Base-by-base conservation (phyloP, 2,329 filamentous ascomycete species). In the Grosmannia serpens region DNA sequence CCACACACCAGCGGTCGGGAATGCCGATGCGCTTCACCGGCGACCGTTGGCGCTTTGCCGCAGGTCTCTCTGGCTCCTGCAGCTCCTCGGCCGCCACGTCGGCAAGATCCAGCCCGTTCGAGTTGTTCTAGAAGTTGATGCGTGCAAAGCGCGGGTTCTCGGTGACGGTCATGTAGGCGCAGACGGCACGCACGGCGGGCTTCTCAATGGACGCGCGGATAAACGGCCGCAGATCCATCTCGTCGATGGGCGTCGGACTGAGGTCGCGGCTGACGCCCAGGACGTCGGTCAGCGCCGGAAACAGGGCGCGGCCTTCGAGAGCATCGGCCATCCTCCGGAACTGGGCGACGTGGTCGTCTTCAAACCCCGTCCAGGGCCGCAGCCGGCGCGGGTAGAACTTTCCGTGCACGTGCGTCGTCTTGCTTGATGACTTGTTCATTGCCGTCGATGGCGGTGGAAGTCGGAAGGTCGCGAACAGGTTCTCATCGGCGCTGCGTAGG, bases 1-100 rank as follows among this genome's bases (percentile, higher is more conserved):
- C 17, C 1, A 56, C 17, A 5, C 41, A 20, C 60, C 60, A 58
- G 20, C 58, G 58, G 50, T 58, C 55, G 50, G 58, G 33, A 20
- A 29, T 31, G 26, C 49, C 49, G 17, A 51, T 51, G 13, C 13
- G 11, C 26, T 31, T 15, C 11, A 27, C 26, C 6, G 47, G 13
- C 24, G 47, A 29, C 47, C 24, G 24, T 22, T 15, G 47, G 4
- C 47, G 47, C 26, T 50, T 26, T 22, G n/a, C 17, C 24, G 26
- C 33, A 33, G 8, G 29, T 33, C 49, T 24, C 49, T 52, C 31
- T 22, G 13, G 4, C 29, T 26, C 7, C 20, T 17, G 38, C 47
- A 20, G 31, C 27, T 29, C 22, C 24, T 57, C 47, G 10, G 11
- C 27, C 8, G 31, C 17, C 13, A 44, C 3, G 26, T 50, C 44